These are phyloP conservation scores for Fusarium cicatricum DNA, from an alignment of 2,329 filamentous ascomycete species.

Conservation along the genomic window DNA sequence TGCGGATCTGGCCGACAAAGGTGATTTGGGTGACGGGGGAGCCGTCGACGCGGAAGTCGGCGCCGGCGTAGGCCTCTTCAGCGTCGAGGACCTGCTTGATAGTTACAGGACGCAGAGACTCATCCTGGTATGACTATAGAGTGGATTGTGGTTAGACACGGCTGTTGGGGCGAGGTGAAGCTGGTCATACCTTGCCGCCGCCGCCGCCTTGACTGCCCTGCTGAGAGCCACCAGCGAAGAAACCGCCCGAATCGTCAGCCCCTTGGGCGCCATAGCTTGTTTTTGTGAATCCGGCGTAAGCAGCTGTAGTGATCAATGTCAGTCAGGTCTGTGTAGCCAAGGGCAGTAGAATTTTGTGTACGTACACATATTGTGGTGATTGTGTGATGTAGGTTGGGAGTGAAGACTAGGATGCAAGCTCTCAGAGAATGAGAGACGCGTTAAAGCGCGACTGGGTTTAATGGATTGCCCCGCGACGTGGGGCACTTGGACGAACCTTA, in stretches of 20 bases:
- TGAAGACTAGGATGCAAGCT: slow-evolving; percentile 23
- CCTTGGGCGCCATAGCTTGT: slow-evolving; percentile 61
- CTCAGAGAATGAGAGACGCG: slow-evolving; percentile 42
- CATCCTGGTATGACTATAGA: slow-evolving; percentile 71
- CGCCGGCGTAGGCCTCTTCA: slow-evolving; percentile 74
- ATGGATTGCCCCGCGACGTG: slow-evolving; percentile 43
- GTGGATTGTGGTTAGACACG: slow-evolving; percentile 12
- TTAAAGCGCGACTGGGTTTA: slow-evolving; percentile 45
- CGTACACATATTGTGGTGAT: slow-evolving; percentile 49
- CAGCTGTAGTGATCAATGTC: slow-evolving; percentile 45
- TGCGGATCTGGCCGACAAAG: slow-evolving; percentile 90
- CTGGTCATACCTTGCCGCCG: slow-evolving; percentile 53
- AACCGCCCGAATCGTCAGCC: slow-evolving; percentile 69
- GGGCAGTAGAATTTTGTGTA: background rate
- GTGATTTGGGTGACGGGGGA: slow-evolving; percentile 75
- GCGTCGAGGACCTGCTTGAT: slow-evolving; percentile 94
- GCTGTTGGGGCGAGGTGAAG: background rate
- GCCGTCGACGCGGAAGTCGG: slow-evolving; percentile 86
- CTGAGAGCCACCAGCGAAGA: slow-evolving; percentile 67
- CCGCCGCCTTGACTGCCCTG: slow-evolving; percentile 60
- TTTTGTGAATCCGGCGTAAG: slow-evolving; percentile 59
- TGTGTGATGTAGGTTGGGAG: slow-evolving; percentile 26
- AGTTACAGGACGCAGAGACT: slow-evolving; percentile 91
- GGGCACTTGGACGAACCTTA: slow-evolving; percentile 23
- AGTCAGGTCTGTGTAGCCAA: slow-evolving; percentile 8